A percentile compares a stretch with the other conserved stretches of the same genome.
These are phyloP conservation scores for Syncephalastrum contaminatum DNA, from an alignment of 371 early-diverging fungal genomes.

Conservation along the genomic window DNA sequence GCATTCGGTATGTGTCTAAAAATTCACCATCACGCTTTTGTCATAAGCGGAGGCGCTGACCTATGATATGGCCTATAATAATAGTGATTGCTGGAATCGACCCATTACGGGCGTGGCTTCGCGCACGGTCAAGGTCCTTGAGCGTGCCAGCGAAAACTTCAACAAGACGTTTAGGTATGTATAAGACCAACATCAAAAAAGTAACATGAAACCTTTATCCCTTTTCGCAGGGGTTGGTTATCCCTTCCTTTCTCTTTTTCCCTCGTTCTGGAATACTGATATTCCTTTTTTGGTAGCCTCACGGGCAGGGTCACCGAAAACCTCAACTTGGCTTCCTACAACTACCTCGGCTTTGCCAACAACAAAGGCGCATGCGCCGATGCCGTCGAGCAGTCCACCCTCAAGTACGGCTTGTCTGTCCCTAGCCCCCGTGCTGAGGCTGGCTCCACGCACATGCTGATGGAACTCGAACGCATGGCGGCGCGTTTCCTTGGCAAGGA, in stretches of 20 bases:
- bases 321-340: conserved; percentile 99
- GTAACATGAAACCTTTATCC: background rate
- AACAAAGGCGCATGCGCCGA: conserved; percentile 91
- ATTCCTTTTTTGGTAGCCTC: conserved; percentile 24
- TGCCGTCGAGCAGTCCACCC: conserved; percentile 76
- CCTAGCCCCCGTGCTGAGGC: conserved; percentile 75
- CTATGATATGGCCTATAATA: background rate
- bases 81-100: conserved; percentile 94
- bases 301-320: conserved; percentile 82
- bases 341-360: conserved; percentile 99
- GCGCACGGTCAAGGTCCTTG: conserved; percentile 84
- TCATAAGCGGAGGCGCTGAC: background rate
- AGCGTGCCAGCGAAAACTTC: conserved; percentile 81
- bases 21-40: conserved; percentile 1
- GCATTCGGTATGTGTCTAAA: conserved; percentile 65
- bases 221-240: background rate
- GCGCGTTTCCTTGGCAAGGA: conserved; percentile 97
- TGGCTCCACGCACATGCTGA: conserved; percentile 65
- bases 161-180: conserved; percentile 78
- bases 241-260: background rate
- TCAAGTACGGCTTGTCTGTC: conserved; percentile 64
- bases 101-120: conserved; percentile 97
- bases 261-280: conserved; percentile 2
- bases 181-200: conserved; percentile 1
- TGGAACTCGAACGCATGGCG: conserved; percentile 87